phyloP scores from a whole-genome alignment of 2,329 filamentous ascomycete species.

The Colletotrichum cordylinicola region DNA sequence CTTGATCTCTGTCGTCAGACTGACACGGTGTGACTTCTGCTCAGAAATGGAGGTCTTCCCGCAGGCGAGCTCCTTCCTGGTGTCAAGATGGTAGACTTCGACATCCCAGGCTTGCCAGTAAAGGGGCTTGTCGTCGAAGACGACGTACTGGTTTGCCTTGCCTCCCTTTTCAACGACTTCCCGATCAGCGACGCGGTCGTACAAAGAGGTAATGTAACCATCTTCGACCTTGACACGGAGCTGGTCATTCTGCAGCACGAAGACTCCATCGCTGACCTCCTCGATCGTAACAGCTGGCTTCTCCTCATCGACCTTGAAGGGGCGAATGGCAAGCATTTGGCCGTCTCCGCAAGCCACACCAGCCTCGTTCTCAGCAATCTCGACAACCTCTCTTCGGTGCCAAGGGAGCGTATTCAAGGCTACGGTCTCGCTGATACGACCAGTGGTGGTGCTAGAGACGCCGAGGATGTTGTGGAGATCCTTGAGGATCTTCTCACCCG shows the following conservation, averaged over 20 bases:
- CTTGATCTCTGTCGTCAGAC: slow-evolving; percentile 81
- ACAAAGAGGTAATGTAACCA: slow-evolving; percentile 84
- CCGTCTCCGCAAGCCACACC: slow-evolving; percentile 64
- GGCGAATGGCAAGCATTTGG: slow-evolving; percentile 54
- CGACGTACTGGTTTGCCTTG: slow-evolving; percentile 89
- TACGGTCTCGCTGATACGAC: slow-evolving; percentile 54
- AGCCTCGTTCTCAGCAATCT: slow-evolving; percentile 58
- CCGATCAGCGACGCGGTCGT: slow-evolving; percentile 74
- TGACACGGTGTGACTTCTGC: slow-evolving; percentile 75
- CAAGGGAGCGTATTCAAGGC: slow-evolving; percentile 89
- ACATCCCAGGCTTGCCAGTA: slow-evolving; percentile 99
- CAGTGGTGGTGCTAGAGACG: slow-evolving; percentile 52
- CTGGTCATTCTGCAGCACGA: slow-evolving; percentile 80
- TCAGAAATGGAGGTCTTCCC: slow-evolving; percentile 75
- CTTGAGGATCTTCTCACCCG: slow-evolving; percentile 73
- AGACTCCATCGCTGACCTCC: slow-evolving; percentile 65
- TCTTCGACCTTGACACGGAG: slow-evolving; percentile 74
- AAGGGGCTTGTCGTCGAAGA: slow-evolving; percentile 96
- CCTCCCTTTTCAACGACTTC: slow-evolving; percentile 77
- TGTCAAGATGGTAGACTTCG: slow-evolving; percentile 93
- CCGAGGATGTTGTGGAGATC: slow-evolving; percentile 74
- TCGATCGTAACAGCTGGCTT: slow-evolving; percentile 58
- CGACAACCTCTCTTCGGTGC: slow-evolving; percentile 77
- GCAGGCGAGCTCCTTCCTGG: slow-evolving; percentile 76
- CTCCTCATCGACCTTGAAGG: slow-evolving; percentile 50